Evolutionary conservation across 129 eudicot species (phyloP).

Genomic region (Kitagawia praeruptora): DNA sequence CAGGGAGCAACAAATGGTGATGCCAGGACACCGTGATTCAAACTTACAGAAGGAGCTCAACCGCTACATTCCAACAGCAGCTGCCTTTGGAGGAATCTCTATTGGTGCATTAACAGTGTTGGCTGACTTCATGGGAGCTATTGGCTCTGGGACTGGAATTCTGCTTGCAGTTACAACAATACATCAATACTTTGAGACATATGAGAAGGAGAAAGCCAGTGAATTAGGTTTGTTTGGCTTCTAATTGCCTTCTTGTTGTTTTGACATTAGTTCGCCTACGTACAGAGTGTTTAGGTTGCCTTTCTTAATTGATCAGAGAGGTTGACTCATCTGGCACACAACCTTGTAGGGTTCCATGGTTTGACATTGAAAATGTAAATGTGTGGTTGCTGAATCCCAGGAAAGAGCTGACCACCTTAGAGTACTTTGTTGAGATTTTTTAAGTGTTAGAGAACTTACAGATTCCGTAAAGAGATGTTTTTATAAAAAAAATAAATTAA

Average conservation of each 20-base stretch:
- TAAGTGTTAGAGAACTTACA: too few species aligned
- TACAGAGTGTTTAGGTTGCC: neutral
- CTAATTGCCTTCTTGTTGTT: slow-evolving; percentile 16
- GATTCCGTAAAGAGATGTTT: too few species aligned
- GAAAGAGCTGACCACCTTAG: too few species aligned
- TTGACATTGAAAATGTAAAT: too few species aligned
- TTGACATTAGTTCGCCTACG: too few species aligned
- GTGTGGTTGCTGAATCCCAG: too few species aligned
- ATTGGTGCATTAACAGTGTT: slow-evolving; percentile 88
- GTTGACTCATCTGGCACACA: neutral
- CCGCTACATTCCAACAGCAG: slow-evolving; percentile 94
- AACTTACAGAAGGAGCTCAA: slow-evolving; percentile 86
- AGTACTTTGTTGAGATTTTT: too few species aligned
- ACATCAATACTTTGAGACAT: slow-evolving; percentile 91
- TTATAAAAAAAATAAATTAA: too few species aligned
- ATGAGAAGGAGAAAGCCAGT: slow-evolving; percentile 96
- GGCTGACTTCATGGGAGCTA: slow-evolving; percentile 99
- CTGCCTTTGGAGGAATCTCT: slow-evolving; percentile 95
- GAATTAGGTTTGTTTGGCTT: slow-evolving; percentile 87
- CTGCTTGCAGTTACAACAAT: slow-evolving; percentile 83
- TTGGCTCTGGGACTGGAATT: slow-evolving; percentile 95
- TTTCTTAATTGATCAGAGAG: neutral
- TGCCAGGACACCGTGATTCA: slow-evolving; percentile 96
- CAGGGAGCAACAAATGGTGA: slow-evolving; percentile 98
- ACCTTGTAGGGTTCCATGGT: too few species aligned